Percentiles rank a stretch among this genome's conserved stretches.
Evolutionary conservation across 1,284 basidiomycete species (phyloP).

Genomic region (Moesziomyces parantarcticus): DNA sequence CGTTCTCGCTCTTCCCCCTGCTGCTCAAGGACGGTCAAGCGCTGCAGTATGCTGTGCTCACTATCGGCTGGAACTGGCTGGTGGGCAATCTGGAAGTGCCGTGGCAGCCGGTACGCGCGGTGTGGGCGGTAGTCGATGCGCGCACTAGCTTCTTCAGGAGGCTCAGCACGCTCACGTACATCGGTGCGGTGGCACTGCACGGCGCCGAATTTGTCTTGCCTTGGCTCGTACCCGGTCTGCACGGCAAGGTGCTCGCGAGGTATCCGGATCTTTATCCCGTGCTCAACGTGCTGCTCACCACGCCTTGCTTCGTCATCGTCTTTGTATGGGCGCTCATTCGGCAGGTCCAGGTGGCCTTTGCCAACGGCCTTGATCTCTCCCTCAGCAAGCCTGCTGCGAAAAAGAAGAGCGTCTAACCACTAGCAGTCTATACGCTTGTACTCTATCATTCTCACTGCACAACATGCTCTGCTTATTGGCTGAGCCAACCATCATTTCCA

Average conservation of each 20-base stretch:
- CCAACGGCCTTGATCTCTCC: slow-evolving; percentile 46
- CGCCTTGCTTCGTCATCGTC: slow-evolving; percentile 78
- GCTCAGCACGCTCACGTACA: slow-evolving; percentile 66
- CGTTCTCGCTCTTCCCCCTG: slow-evolving; percentile 90
- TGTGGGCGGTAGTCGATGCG: slow-evolving; percentile 6
- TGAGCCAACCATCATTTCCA: neutral
- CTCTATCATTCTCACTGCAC: neutral
- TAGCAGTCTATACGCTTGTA: neutral
- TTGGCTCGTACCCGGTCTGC: slow-evolving; percentile 8
- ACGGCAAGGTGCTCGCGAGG: slow-evolving; percentile 73
- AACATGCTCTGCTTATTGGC: neutral
- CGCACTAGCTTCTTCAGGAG: slow-evolving; percentile 14
- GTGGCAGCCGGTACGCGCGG: slow-evolving; percentile 14
- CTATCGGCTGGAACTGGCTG: slow-evolving; percentile 81
- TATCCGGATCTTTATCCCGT: slow-evolving; percentile 88
- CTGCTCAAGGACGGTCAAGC: slow-evolving; percentile 82
- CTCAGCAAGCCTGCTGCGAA: neutral
- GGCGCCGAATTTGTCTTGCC: slow-evolving; percentile 74
- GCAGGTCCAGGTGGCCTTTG: slow-evolving; percentile 64
- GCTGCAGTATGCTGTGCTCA: slow-evolving; percentile 77
- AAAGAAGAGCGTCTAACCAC: neutral
- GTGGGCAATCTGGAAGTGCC: slow-evolving; percentile 72
- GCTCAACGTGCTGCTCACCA: slow-evolving; percentile 83
- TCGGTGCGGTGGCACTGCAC: slow-evolving; percentile 74
- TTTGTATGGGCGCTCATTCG: slow-evolving; percentile 69